These are phyloP conservation scores for Malus hybrid DNA, from an alignment of 331 rosid genomes.

Conservation along the genomic window DNA sequence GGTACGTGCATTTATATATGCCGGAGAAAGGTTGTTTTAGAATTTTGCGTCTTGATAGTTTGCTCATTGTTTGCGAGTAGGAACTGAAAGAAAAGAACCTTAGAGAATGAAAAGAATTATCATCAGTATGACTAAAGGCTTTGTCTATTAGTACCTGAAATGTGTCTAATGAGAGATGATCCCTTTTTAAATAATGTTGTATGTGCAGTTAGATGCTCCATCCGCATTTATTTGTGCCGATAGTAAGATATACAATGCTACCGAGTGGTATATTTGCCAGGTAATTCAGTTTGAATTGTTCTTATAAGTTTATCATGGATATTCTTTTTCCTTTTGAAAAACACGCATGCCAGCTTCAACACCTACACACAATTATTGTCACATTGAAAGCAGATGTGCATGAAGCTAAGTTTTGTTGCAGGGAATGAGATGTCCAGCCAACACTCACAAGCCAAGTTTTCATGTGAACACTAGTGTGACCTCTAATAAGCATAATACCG, in stretches of 20 bases:
- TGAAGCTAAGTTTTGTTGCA: constrained; percentile 31
- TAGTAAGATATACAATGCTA: constrained; percentile 83
- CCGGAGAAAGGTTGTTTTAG: constrained; percentile 4
- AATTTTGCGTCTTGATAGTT: background rate
- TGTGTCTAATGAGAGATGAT: background rate
- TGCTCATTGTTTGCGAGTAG: no score
- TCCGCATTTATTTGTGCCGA: constrained; percentile 83
- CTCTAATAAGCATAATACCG: constrained; percentile 46
- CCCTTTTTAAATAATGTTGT: constrained; percentile 7
- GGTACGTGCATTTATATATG: constrained; percentile 37
- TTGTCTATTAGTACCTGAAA: background rate
- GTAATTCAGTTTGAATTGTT: constrained; percentile 28
- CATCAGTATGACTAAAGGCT: background rate
- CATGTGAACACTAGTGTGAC: constrained; percentile 84
- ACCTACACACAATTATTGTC: background rate
- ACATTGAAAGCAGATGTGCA: constrained; percentile 4
- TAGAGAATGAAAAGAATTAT: background rate
- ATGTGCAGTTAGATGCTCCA: constrained; percentile 67
- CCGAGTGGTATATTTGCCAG: constrained; percentile 98
- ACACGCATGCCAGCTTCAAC: background rate
- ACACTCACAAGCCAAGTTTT: constrained; percentile 93
- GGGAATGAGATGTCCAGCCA: constrained; percentile 97
- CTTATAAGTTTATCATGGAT: background rate
- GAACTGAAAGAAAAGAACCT: no score
- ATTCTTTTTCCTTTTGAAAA: background rate